A percentile compares a stretch with the other conserved stretches of the same genome.
Evolutionary conservation across 768 basidiomycete genomes (phyloP).

Genomic region (Porphyrellus cyaneotinctus): DNA sequence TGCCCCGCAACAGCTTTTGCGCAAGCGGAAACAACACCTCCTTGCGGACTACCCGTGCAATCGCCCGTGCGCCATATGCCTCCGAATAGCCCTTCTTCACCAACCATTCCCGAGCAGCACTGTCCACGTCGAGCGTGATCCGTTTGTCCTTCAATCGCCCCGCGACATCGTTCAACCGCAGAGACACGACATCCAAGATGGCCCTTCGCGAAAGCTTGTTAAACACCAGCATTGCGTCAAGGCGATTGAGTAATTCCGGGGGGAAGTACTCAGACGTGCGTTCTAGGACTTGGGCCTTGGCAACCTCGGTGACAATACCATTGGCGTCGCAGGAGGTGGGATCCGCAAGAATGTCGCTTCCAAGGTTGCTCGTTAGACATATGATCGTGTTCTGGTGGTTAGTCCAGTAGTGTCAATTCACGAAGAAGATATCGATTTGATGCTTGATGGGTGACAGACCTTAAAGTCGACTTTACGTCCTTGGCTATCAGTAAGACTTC

Average conservation of each 20-base stretch:
- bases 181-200: conserved; percentile 72
- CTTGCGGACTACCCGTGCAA: conserved; percentile 70
- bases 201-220: conserved; percentile 78
- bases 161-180: conserved; percentile 74
- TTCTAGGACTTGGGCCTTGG: conserved; percentile 65
- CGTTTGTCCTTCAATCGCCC: conserved; percentile 57
- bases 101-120: conserved; percentile 47
- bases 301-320: conserved; percentile 61
- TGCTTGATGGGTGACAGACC: conserved; percentile 38
- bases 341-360: conserved; percentile 73
- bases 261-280: conserved; percentile 80
- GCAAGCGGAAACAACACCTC: conserved; percentile 82
- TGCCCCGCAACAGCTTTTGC: conserved; percentile 72
- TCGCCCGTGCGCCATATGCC: conserved; percentile 67
- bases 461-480: conserved; percentile 91
- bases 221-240: conserved; percentile 86
- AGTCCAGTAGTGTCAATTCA: background rate
- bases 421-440: no score
- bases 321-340: conserved; percentile 54
- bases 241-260: conserved; percentile 84
- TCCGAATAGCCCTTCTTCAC: conserved; percentile 40
- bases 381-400: conserved; percentile 76
- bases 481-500: conserved; percentile 84
- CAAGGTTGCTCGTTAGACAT: conserved; percentile 86
- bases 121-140: conserved; percentile 71